Percentiles rank a stretch among this genome's conserved stretches.
Evolutionary conservation across 108 stramenopile genomes (phyloP).

Genomic region (Stephanodiscus triporus): DNA sequence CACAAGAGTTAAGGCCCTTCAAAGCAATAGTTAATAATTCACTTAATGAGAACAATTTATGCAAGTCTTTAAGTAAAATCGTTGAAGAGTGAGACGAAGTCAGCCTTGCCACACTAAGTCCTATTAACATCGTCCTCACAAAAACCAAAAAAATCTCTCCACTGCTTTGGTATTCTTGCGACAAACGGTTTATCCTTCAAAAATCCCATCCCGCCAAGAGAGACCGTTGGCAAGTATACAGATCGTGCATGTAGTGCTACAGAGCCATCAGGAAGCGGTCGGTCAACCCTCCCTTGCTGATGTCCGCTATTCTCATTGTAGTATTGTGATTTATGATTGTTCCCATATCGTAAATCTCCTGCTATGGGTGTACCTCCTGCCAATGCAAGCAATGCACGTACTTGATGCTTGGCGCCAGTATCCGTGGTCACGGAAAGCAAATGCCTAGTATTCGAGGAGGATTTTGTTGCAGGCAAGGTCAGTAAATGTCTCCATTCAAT

Average conservation of each 20-base stretch:
- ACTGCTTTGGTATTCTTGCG: constrained; percentile 58
- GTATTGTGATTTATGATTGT: constrained; percentile 16
- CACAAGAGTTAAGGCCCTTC: no score
- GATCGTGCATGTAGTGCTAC: constrained; percentile 83
- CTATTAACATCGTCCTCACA: constrained; percentile 37
- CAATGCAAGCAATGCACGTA: constrained; percentile 73
- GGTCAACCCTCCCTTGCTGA: constrained; percentile 35
- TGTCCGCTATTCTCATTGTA: constrained; percentile 5
- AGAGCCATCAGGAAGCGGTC: constrained; percentile 71
- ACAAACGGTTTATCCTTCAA: constrained; percentile 52
- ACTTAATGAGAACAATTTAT: no score
- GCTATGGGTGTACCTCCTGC: constrained; percentile 65
- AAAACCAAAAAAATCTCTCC: constrained; percentile 64
- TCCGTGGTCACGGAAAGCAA: constrained; percentile 60
- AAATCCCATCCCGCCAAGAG: constrained; percentile 63
- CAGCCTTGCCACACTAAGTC: background rate
- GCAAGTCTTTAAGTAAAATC: no score
- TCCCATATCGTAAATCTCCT: constrained; percentile 83
- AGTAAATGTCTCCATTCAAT: constrained; percentile 58
- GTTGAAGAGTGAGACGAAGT: background rate
- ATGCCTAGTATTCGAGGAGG: constrained; percentile 27
- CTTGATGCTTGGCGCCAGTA: constrained; percentile 83
- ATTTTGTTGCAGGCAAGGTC: constrained; percentile 15
- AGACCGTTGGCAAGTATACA: constrained; percentile 55
- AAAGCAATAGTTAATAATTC: no score